A percentile compares a stretch with the other conserved stretches of the same genome.
Conservation (phyloP, 2,329 filamentous ascomycete species). For the Curvularia eragrostidis region DNA sequence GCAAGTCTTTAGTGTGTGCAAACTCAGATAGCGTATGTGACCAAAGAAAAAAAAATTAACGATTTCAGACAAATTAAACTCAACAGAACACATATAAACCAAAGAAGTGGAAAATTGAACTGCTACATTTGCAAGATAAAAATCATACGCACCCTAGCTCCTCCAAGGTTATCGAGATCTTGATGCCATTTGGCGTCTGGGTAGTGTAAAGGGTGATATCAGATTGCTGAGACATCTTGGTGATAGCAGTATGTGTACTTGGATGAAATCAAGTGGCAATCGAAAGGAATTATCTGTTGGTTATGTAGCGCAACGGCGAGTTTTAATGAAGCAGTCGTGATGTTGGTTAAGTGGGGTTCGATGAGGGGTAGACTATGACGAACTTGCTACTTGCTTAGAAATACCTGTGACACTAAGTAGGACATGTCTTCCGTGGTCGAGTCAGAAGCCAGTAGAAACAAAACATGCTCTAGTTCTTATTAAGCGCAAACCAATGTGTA, state of each 20-base stretch:
- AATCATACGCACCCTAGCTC: conserved; percentile 66
- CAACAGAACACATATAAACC: background rate
- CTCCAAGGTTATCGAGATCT: conserved; percentile 84
- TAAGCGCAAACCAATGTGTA: background rate
- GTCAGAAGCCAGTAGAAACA: background rate
- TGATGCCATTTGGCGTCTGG: conserved; percentile 88
- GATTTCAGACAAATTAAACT: background rate
- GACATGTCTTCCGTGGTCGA: background rate
- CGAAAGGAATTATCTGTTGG: background rate
- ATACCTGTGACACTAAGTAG: conserved; percentile 14
- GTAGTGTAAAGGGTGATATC: conserved; percentile 83
- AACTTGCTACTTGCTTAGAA: conserved; percentile 35
- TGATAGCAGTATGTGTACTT: background rate
- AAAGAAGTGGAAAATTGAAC: background rate
- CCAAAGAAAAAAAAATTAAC: background rate
- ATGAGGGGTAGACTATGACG: conserved; percentile 38
- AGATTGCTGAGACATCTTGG: conserved; percentile 50
- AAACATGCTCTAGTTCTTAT: background rate
- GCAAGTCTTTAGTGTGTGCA: background rate
- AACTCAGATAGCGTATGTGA: background rate
- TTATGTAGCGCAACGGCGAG: background rate
- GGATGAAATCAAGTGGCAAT: background rate
- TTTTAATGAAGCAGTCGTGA: background rate
- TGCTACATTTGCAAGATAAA: background rate
- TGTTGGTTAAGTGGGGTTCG: conserved; percentile 23